phyloP scores from a whole-genome alignment of 108 stramenopile species.

The Cyclotella sp. region DNA sequence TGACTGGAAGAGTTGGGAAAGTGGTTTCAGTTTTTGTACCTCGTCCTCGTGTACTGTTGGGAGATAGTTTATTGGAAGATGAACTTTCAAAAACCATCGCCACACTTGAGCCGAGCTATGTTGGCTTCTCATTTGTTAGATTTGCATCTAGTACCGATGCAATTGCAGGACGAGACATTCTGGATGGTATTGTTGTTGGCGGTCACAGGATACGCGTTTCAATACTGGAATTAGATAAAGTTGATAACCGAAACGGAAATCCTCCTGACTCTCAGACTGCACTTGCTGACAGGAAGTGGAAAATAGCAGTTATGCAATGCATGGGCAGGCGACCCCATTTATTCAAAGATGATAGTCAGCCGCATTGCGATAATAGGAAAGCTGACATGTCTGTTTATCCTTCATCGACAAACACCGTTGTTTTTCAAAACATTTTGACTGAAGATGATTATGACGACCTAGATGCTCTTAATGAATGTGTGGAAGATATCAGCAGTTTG shows the following conservation, averaged over 20 bases:
- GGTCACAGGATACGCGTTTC: conserved; percentile 49
- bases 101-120: conserved; percentile 5
- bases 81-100: neutral
- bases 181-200: conserved; percentile 67
- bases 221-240: conserved; percentile 10
- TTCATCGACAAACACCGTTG: conserved; percentile 23
- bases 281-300: conserved; percentile 29
- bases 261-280: neutral
- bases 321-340: neutral
- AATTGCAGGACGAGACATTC: conserved; percentile 67
- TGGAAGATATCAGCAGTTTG: conserved; percentile 62
- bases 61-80: conserved; percentile 6
- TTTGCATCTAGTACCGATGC: conserved; percentile 56
- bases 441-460: conserved; percentile 79
- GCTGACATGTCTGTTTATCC: neutral
- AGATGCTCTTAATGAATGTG: conserved; percentile 78
- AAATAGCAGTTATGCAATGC: conserved; percentile 8
- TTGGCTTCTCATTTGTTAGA: conserved; percentile 58
- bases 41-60: conserved; percentile 18
- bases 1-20: conserved; percentile 73
- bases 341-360: neutral
- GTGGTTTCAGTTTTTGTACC: conserved; percentile 62
- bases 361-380: neutral
- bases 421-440: conserved; percentile 67
- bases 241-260: neutral